phyloP scores from a whole-genome alignment of 2,329 filamentous ascomycete species.

The Scedosporium apiospermum region DNA sequence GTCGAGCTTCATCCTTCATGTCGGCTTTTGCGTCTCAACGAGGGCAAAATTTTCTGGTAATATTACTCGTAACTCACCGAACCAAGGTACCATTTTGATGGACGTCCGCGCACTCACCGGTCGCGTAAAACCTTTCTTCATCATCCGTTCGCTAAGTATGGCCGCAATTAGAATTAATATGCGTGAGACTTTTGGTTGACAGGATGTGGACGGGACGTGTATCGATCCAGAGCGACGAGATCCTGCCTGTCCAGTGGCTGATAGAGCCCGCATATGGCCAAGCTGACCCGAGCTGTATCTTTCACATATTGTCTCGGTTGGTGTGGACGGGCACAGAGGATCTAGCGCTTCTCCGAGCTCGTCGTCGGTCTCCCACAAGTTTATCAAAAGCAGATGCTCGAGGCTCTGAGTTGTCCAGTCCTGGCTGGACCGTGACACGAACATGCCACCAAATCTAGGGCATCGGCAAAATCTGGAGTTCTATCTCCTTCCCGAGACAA shows the following conservation, averaged over 20 bases:
- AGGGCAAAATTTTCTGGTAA: not conserved
- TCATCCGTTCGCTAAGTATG: not conserved
- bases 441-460: not conserved
- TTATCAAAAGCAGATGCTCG: not conserved
- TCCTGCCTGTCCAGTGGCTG: too few species aligned
- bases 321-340: too few species aligned
- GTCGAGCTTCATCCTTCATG: not conserved
- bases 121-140: not conserved
- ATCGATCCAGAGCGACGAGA: too few species aligned
- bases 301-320: too few species aligned
- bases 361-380: too few species aligned
- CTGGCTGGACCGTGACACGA: too few species aligned
- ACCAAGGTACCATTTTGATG: not conserved
- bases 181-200: not conserved
- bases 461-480: not conserved
- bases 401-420: too few species aligned
- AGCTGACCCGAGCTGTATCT: too few species aligned
- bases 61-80: slow-evolving; percentile 4
- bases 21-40: not conserved
- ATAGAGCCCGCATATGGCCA: too few species aligned
- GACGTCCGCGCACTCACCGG: not conserved
- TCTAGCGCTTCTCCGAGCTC: too few species aligned
- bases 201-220: too few species aligned
- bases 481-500: not conserved
- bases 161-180: not conserved